Conservation (phyloP, 331 rosid genomes). For the Quercus tomentella region DNA sequence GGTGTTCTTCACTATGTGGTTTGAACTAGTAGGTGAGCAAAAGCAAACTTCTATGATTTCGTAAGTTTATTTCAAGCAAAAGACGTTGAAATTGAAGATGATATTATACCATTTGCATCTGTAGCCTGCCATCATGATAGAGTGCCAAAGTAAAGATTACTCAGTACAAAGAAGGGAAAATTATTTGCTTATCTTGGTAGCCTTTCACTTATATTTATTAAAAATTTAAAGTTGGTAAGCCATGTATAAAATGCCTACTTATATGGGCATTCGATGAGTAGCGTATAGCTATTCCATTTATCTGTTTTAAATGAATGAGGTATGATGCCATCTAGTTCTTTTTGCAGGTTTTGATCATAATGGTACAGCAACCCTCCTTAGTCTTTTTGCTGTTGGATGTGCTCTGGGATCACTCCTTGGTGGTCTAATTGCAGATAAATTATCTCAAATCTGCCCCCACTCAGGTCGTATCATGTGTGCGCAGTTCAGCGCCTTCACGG, state of each 20-base stretch:
- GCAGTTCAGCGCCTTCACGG: conserved; percentile 92
- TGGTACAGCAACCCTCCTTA: conserved; percentile 67
- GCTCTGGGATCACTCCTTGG: conserved; percentile 81
- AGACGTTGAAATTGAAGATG: neutral
- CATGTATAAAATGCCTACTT: neutral
- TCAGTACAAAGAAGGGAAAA: neutral
- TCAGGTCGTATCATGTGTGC: conserved; percentile 92
- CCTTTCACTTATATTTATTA: neutral
- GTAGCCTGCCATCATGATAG: neutral
- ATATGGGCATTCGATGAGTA: too few species aligned
- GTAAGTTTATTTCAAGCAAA: neutral
- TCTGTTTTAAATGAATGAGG: conserved; percentile 6
- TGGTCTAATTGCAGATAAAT: conserved; percentile 67
- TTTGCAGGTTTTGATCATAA: conserved; percentile 84
- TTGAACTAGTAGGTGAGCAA: conserved; percentile 77
- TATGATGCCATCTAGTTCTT: conserved; percentile 5
- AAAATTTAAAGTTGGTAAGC: neutral
- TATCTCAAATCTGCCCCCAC: conserved; percentile 62
- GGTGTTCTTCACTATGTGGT: conserved; percentile 99
- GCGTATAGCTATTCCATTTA: neutral
- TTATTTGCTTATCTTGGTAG: neutral
- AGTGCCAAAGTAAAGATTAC: neutral
- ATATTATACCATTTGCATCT: neutral
- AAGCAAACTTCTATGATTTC: neutral
- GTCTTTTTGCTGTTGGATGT: conserved; percentile 83